phyloP scores from a whole-genome alignment of 192 early-diverging fungal genomes.

The Backusella macrospora region DNA sequence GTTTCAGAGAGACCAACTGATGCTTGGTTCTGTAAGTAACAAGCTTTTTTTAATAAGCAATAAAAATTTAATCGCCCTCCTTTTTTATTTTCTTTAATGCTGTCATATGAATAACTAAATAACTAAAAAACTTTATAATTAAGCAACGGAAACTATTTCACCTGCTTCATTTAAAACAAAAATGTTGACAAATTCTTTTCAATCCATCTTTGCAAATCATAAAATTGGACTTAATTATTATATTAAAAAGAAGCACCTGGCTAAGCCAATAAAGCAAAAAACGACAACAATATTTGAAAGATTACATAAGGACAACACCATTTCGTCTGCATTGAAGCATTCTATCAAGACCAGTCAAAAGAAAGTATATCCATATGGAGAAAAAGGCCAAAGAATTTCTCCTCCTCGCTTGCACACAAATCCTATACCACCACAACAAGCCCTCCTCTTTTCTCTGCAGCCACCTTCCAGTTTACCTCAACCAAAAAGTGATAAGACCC shows the following conservation, averaged over 20 bases:
- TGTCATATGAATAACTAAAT: background rate
- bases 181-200: background rate
- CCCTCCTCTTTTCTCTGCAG: too few species aligned
- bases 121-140: background rate
- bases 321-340: too few species aligned
- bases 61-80: too few species aligned
- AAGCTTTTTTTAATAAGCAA: too few species aligned
- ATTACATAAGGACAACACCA: background rate
- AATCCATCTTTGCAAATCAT: background rate
- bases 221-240: background rate
- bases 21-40: slow-evolving; percentile 15
- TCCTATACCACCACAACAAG: too few species aligned
- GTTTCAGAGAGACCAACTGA: background rate
- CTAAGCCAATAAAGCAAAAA: background rate
- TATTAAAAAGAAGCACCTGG: background rate
- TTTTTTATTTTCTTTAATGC: background rate
- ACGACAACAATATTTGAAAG: background rate
- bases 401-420: background rate
- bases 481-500: too few species aligned
- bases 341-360: background rate
- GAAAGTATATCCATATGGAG: background rate
- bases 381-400: background rate
- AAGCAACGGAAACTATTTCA: background rate
- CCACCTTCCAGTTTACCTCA: too few species aligned
- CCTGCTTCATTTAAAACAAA: background rate